Evolutionary conservation across 2,329 filamentous ascomycete genomes (phyloP), one percentile per base, ranked within the genome.

Genomic region (Cladophialophora psammophila): DNA sequence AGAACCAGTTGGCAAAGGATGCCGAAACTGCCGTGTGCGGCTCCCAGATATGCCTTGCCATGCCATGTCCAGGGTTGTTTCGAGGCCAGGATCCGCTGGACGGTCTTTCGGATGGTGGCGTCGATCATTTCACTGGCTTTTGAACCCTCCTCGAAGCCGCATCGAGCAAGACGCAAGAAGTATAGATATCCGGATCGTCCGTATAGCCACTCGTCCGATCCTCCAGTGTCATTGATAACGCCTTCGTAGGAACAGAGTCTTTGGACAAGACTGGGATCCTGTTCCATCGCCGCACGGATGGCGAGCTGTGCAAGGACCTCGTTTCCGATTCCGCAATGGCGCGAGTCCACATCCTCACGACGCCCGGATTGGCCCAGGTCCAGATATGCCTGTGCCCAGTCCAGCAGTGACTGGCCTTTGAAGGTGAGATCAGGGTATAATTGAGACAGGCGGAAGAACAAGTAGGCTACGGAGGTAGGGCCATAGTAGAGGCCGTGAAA

Each of bases 131-230:
- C 83, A 9, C 86, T 76, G 0, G 84, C 80, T 8, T 79, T 74
- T 15, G 79, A 78, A 62, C 84, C 82, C 36, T 83, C 80, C 0
- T 82, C 76, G 54, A 90, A 86, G 69, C 84, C 84, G 34, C 84
- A 82, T 26, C 84, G 85, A 38, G 91, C 86, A 65, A 91, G 78
- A 0, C 90, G 83, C 48, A 92, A 82, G 52, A 91, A 80, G 74
- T 91, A 92, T 31, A 92, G 80, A 61, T 88, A 86, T 0, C 90
- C 90, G 1, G 90, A 87, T 10, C 88, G 84, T 5, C 90, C 90
- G 74, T 89, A 88, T 5, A 90, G 78, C 76, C 89, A 85, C 73
- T 92, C 90, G 62, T 90, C 87, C 52, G 82, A 83, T 55, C 86
- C 81, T 6, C 76, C 79, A 9, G 80, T 77, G 34, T 69, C 63